These are phyloP conservation scores for Cordyceps farinosa DNA, from an alignment of 2,329 filamentous ascomycete species.

Conservation along the genomic window DNA sequence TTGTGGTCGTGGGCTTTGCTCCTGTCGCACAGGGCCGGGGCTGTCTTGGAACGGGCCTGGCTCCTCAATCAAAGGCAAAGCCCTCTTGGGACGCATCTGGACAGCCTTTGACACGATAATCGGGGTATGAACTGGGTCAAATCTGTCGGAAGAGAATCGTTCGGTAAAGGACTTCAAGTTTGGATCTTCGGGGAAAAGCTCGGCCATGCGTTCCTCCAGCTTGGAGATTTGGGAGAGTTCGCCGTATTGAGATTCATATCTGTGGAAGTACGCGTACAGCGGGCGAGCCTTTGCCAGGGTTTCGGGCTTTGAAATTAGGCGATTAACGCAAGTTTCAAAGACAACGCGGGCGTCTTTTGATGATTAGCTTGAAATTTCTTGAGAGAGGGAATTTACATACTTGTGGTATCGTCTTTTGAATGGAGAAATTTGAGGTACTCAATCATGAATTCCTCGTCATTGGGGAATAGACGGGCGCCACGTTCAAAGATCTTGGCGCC, in stretches of 20 bases:
- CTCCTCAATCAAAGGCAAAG: conserved; percentile 54
- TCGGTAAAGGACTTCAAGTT: conserved; percentile 70
- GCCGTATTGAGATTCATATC: conserved; percentile 91
- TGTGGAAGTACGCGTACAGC: conserved; percentile 88
- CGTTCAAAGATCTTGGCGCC: conserved; percentile 95
- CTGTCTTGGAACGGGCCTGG: conserved; percentile 43
- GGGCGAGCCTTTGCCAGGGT: conserved; percentile 72
- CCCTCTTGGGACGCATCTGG: conserved; percentile 66
- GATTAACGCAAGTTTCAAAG: conserved; percentile 89
- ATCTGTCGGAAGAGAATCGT: conserved; percentile 67
- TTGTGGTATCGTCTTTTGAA: conserved; percentile 87
- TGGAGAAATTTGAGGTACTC: conserved; percentile 96
- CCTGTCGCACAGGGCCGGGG: conserved; percentile 35
- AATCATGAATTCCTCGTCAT: conserved; percentile 88
- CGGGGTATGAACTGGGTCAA: conserved; percentile 77
- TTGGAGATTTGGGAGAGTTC: conserved; percentile 88
- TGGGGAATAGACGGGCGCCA: conserved; percentile 87
- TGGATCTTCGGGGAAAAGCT: conserved; percentile 88
- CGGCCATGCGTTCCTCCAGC: conserved; percentile 86
- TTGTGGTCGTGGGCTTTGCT: conserved; percentile 47
- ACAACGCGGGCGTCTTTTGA: conserved; percentile 81
- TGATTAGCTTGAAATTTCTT: conserved; percentile 20
- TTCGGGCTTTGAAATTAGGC: conserved; percentile 73
- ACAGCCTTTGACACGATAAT: conserved; percentile 77
- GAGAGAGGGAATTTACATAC: conserved; percentile 51